Evolutionary conservation across 345 rosid genomes (phyloP), one percentile per base, ranked within the genome.

Genomic region (Lenwebbia sp.): DNA sequence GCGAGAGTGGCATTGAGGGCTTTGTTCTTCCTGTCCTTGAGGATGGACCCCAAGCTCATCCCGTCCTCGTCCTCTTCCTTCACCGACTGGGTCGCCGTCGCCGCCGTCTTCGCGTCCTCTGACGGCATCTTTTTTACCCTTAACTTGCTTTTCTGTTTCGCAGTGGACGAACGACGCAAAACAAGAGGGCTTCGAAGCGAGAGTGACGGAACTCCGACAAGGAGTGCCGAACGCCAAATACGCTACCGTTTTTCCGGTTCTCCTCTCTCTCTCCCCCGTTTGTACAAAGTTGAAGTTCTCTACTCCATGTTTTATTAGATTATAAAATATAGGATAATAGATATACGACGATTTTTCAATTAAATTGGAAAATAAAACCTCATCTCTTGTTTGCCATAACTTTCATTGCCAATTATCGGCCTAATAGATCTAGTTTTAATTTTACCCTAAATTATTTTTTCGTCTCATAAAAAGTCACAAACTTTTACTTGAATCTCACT

Each of bases 31-130:
- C 90, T 89, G 57, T 90, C 89, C 86, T 83, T 89, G 55, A 84
- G 55, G 58, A 95, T 83, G 41, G 95, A 92, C 60, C 92, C 90
- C 93, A 95, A 85, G 87, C 93, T 89, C 93, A 86, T 91, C 5
- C 87, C 86, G 78, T 90, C 94, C 74, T 82, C 85, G 33, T 84
- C 89, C 25, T 90, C 93, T 11, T 87, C 94, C 28, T 37, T 87
- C 86, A 33, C 87, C 50, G 84, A 88, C 83, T 85, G 89, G 60
- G 86, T 92, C 86, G 90, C 90, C 81, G 84, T 55, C 82, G 86
- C 91, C 86, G 89, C 90, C 82, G 91, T 51, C 85, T 90, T 92
- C 13, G 92, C 85, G 82, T 94, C 96, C 86, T 92, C 95, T 3
- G 94, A 91, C 44, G 95, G 90, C 99, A 95, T 96, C 84, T 17